Evolutionary conservation across 179 eudicot species (phyloP), one percentile per base, ranked within the genome.

Genomic region (Beta lomatogona): DNA sequence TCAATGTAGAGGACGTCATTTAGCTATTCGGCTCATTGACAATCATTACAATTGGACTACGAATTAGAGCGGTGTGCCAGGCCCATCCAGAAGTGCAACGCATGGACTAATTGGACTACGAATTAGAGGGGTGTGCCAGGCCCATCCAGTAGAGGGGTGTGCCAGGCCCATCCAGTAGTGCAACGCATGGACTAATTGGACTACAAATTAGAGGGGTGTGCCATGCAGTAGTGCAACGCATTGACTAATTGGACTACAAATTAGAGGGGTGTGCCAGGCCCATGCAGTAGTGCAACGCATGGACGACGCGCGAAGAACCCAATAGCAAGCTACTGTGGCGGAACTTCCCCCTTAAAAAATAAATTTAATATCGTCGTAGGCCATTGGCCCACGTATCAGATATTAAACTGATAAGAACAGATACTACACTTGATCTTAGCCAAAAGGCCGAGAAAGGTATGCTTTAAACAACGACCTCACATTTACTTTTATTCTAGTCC

Each of bases 361-460:
- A 64, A 25, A 64, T 64, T 64, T 64, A 64, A 64, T 64, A 64
- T 64, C 44, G 44, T 64, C 25, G 44, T 64, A 44, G 68, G 44
- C 68, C 68, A 64, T 64, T 64, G 44, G 68, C 68, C 68, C 68
- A 64, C 68, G 44, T 64, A 64, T 64, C 68, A 64, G 44, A 64
- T 64, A 64, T 64, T 64, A 64, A 64, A 64, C 68, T 64, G 68
- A 64, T 64, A 64, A 64, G 68, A 64, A 64, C 68, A 64, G 68
- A 64, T 64, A 64, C 68, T 64, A 64, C 68, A 64, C 68, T 64
- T 64, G 68, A 64, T 64, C 68, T 64, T 64, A 64, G 68, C 68
- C 68, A 64, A 64, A 64, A 64, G 68, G 68, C 68, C 68, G 68
- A 64, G 68, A 64, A 64, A 64, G 44, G 68, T 64, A 64, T 64